phyloP scores from a whole-genome alignment of 306 rosid species.

The Vigna radiata region DNA sequence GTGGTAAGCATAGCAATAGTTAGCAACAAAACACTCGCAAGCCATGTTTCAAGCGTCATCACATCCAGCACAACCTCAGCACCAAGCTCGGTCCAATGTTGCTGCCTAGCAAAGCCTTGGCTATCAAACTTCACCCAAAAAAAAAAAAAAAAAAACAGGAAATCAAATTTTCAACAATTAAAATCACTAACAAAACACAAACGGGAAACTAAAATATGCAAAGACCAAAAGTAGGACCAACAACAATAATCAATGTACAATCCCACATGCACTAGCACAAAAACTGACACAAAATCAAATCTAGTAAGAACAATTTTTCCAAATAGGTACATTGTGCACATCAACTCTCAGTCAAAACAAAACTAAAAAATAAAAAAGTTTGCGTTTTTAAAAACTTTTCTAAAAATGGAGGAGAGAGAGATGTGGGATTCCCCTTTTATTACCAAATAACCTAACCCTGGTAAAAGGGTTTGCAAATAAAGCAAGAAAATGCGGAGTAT shows the following conservation, averaged over 20 bases:
- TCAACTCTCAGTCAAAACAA: background rate
- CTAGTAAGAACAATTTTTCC: constrained; percentile 21
- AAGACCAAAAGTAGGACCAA: background rate
- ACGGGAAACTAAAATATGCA: background rate
- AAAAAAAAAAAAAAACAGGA: background rate
- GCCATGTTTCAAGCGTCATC: constrained; percentile 64
- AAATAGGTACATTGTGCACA: constrained; percentile 10
- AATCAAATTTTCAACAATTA: constrained; percentile 41
- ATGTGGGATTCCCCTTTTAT: background rate
- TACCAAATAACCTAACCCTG: constrained; percentile 21
- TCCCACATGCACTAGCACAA: background rate
- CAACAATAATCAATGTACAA: background rate
- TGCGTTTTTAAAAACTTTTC: background rate
- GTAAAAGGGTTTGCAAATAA: background rate
- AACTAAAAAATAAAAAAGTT: background rate
- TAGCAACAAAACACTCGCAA: constrained; percentile 59
- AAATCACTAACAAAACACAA: constrained; percentile 3
- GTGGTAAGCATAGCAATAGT: constrained; percentile 55
- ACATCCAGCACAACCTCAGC: constrained; percentile 44
- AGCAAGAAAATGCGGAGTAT: background rate
- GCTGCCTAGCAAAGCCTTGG: constrained; percentile 36
- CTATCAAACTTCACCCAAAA: constrained; percentile 41
- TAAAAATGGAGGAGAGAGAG: background rate
- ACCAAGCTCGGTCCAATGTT: constrained; percentile 41
- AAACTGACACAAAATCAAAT: constrained; percentile 27